Evolutionary conservation across 176 grass and related monocot species (phyloP), one percentile per base, ranked within the genome.

Genomic region (Stipa capillata): DNA sequence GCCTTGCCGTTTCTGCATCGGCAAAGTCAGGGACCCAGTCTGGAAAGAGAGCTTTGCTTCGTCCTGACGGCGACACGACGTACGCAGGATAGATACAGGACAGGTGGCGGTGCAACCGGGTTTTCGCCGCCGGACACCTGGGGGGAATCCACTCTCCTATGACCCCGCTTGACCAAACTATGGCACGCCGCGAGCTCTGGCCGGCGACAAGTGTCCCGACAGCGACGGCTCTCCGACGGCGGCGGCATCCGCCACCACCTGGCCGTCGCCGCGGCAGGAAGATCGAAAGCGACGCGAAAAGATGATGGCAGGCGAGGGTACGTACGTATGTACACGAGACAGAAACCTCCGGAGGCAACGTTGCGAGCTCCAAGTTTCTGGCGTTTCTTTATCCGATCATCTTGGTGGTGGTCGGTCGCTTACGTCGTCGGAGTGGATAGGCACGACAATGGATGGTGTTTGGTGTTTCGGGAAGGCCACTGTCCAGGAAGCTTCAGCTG

Each of bases 141-240:
- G 79, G 20, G 1, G 20, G 0, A 6, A 23, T 25, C 13, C 4
- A 23, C 0, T 2, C 18, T 2, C 28, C 65, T 23, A 24, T 17
- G 7, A 3, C n/a, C 3, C 36, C 6, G 12, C 21, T 0, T 1
- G 50, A 2, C 7, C 49, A 12, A 35, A 21, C 27, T 2, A 16
- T 41, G 72, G 15, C 24, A 2, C 17, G 4, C 12, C 4, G 29
- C n/a, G 0, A 1, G 70, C 81, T 32, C 62, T 28, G 0, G 48
- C 16, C 6, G 53, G 32, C 42, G 75, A 79, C 65, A 85, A 40
- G 74, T 85, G 66, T 79, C 75, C 25, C 12, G 41, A 77, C n/a
- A 2, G 41, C 83, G 75, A 79, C 33, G 83, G 9, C 42, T 31
- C 42, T 62, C 72, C 49, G 32, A 4, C 37, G 37, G 21, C 23